A percentile compares a stretch with the other conserved stretches of the same genome.
Conservation (phyloP, 257 asterid species). For the Solanum medicagineum region DNA sequence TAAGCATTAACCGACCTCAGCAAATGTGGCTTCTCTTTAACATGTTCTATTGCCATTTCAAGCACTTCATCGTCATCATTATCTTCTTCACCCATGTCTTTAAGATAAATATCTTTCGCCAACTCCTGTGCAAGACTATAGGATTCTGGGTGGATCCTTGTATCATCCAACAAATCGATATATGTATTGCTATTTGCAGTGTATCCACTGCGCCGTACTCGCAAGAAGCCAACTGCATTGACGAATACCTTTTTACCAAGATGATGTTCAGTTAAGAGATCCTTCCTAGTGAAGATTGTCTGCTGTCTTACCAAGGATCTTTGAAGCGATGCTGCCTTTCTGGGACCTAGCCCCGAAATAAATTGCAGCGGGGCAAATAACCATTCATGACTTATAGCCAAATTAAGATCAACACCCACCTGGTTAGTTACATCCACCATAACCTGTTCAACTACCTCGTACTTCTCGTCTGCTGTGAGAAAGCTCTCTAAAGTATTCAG, state of each 20-base stretch:
- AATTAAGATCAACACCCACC: conserved; percentile 73
- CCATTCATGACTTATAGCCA: conserved; percentile 73
- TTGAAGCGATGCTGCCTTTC: conserved; percentile 89
- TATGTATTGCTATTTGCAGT: conserved; percentile 78
- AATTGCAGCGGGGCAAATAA: conserved; percentile 87
- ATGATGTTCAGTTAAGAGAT: conserved; percentile 65
- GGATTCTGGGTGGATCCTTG: conserved; percentile 93
- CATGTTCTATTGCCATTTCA: conserved; percentile 94
- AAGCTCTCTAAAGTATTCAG: conserved; percentile 70
- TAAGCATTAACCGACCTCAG: conserved; percentile 54
- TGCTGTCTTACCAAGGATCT: conserved; percentile 78
- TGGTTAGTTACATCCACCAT: conserved; percentile 91
- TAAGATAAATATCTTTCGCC: conserved; percentile 83
- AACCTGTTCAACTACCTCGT: conserved; percentile 75
- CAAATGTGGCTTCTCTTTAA: conserved; percentile 74
- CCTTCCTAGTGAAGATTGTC: conserved; percentile 79
- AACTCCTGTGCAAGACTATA: conserved; percentile 79
- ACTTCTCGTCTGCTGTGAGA: conserved; percentile 93
- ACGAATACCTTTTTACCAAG: conserved; percentile 86
- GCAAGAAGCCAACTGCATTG: conserved; percentile 87
- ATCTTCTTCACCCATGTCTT: conserved; percentile 59
- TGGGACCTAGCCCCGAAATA: conserved; percentile 89
- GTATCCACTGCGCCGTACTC: conserved; percentile 82
- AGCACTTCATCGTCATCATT: conserved; percentile 80
- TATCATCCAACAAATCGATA: conserved; percentile 83